Percentiles rank a stretch among this genome's conserved stretches.
Conservation (phyloP, 1,284 basidiomycete species). For the Sporisorium sorghi region DNA sequence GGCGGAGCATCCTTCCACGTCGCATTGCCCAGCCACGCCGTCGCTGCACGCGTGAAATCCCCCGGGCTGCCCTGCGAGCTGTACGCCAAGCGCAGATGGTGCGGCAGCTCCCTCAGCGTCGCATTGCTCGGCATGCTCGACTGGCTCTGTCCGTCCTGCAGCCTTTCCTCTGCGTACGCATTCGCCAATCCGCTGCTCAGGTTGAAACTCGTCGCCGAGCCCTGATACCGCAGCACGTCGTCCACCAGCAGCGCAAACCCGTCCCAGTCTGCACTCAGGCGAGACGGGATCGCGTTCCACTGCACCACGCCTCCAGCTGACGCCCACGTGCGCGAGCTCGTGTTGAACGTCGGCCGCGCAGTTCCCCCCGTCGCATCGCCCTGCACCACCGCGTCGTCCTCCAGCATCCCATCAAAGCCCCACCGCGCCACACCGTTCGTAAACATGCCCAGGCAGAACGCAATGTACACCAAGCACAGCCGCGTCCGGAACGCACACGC, state of each 20-base stretch:
- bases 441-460: slow-evolving; percentile 84
- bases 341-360: slow-evolving; percentile 77
- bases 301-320: slow-evolving; percentile 67
- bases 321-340: slow-evolving; percentile 20
- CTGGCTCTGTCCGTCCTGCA: slow-evolving; percentile 1
- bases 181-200: slow-evolving; percentile 32
- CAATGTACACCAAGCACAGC: slow-evolving; percentile 81
- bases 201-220: slow-evolving; percentile 72
- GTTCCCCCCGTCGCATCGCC: slow-evolving; percentile 80
- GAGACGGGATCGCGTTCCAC: slow-evolving; percentile 75
- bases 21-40: slow-evolving; percentile 79
- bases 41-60: slow-evolving; percentile 85
- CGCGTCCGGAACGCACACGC: slow-evolving; percentile 84
- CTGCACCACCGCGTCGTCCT: slow-evolving; percentile 80
- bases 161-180: slow-evolving; percentile 5
- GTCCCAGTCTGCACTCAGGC: slow-evolving; percentile 73
- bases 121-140: slow-evolving; percentile 67
- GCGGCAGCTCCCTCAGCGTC: slow-evolving; percentile 73
- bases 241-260: slow-evolving; percentile 83
- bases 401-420: slow-evolving; percentile 80
- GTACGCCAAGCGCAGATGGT: slow-evolving; percentile 82
- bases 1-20: slow-evolving; percentile 75
- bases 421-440: slow-evolving; percentile 68
- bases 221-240: slow-evolving; percentile 82
- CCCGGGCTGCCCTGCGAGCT: slow-evolving; percentile 77